A percentile compares a stretch with the other conserved stretches of the same genome.
Conservation (phyloP, 176 grass and related monocot genomes). For the Alloteropsis semialata region DNA sequence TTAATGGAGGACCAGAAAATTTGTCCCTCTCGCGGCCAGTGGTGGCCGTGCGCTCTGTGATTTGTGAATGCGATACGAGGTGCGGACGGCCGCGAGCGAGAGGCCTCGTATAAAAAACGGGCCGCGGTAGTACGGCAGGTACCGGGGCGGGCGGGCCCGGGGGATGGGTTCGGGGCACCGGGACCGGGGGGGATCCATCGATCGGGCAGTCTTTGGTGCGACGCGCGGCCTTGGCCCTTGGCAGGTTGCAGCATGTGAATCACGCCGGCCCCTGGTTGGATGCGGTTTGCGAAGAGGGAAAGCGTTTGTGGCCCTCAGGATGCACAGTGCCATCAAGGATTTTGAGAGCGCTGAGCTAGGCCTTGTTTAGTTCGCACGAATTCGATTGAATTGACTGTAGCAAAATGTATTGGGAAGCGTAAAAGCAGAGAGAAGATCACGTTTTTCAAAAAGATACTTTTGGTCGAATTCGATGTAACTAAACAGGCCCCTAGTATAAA, state of each 20-base stretch:
- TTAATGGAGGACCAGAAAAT: too few relatives aligned
- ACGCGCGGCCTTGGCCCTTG: constrained; percentile 17
- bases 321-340: not conserved
- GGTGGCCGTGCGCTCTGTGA: not conserved
- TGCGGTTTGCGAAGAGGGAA: not conserved
- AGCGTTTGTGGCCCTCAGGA: not conserved
- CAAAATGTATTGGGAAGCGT: too few relatives aligned
- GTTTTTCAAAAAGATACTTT: too few relatives aligned
- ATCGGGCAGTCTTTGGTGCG: not conserved
- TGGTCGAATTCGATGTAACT: too few relatives aligned
- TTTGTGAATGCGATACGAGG: not conserved
- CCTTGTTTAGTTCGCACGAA: too few relatives aligned
- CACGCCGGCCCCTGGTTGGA: not conserved
- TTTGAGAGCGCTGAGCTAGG: too few relatives aligned
- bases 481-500: too few relatives aligned
- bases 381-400: too few relatives aligned
- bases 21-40: too few relatives aligned
- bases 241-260: constrained; percentile 41
- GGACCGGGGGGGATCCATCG: not conserved
- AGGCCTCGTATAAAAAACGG: not conserved
- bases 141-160: not conserved
- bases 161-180: constrained; percentile 13
- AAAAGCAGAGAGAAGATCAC: too few relatives aligned
- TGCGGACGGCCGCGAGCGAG: not conserved
- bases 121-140: not conserved